Base-by-base conservation (phyloP, 352 stramenopile species). In the Pythium aquatile region DNA sequence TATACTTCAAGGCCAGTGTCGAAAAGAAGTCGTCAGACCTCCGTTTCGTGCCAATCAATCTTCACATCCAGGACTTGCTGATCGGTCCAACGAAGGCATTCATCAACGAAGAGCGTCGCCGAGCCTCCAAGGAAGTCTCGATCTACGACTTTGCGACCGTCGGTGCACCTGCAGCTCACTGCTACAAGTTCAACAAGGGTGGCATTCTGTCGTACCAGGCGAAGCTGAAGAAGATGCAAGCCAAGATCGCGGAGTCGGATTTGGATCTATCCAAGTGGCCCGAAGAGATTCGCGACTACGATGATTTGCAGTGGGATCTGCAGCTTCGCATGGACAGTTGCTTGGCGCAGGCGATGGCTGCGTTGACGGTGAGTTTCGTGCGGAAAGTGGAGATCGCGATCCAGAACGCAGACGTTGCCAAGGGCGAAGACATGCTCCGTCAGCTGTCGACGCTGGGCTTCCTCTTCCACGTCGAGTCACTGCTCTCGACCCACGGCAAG, bases 401-500 rank as follows among this genome's bases (percentile, higher is more conserved):
- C 28, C 83, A 93, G 55, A 91, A 89, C 44, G 76, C 85, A 1
- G 84, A 96, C 48, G 68, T 86, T 1, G 58, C 81, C 17, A 84
- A 85, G 58, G 87, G 87, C 13, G 84, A 93, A 69, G 78, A 91
- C 63, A 91, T 93, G 61, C 63, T 96, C n/a, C 78, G 85, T 2
- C 81, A 94, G 58, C 74, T 93, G 59, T 93, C 83, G 14, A 90
- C 75, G n/a, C 58, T 96, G 16, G 87, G 87, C 10, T 96, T 92
- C 51, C 71, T 96, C 5, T 96, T 94, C 68, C 85, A 96, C 6
- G 83, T 98, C 49, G 94, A 98, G 70, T 97, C 93, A 3, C 75
- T 99, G 17, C 68, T 99, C 6, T 98, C 87, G 66, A 97, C 96
- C 6, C 92, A 97, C 51, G 95, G 96, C 55, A 98, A 98, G 65